A percentile compares a stretch with the other conserved stretches of the same genome.
phyloP scores from a whole-genome alignment of 257 asterid species.

The Nicotiana obtusifolia region DNA sequence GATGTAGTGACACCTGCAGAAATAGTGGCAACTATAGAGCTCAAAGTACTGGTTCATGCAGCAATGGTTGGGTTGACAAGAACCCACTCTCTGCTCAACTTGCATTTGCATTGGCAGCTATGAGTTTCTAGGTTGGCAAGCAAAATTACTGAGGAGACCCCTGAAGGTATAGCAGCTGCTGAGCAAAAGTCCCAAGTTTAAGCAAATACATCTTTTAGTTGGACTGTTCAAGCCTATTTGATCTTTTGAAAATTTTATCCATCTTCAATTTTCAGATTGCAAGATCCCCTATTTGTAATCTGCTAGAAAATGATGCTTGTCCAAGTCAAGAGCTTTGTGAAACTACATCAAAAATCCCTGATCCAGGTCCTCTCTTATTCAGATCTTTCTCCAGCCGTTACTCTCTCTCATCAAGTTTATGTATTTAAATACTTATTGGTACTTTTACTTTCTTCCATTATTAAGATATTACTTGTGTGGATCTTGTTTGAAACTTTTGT shows the following conservation, averaged over 20 bases:
- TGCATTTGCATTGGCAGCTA: background rate
- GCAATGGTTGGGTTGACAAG: background rate
- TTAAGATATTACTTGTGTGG: too few relatives aligned
- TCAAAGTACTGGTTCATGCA: background rate
- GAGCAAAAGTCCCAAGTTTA: background rate
- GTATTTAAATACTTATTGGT: too few relatives aligned
- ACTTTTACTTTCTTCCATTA: too few relatives aligned
- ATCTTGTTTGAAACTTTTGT: too few relatives aligned
- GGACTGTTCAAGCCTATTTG: background rate
- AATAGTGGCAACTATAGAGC: background rate
- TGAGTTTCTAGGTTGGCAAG: background rate
- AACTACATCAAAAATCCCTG: background rate
- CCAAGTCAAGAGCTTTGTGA: background rate
- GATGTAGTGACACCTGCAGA: background rate
- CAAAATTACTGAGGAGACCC: background rate
- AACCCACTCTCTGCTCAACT: background rate
- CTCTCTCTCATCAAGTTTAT: too few relatives aligned
- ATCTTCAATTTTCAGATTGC: background rate
- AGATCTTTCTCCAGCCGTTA: background rate
- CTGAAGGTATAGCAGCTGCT: background rate
- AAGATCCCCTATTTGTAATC: background rate
- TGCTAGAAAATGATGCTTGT: background rate
- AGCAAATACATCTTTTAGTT: background rate
- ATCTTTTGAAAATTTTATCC: background rate
- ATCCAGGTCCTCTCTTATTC: background rate